phyloP scores from a whole-genome alignment of 495 filamentous ascomycete species.

The Aspergillus leporis region DNA sequence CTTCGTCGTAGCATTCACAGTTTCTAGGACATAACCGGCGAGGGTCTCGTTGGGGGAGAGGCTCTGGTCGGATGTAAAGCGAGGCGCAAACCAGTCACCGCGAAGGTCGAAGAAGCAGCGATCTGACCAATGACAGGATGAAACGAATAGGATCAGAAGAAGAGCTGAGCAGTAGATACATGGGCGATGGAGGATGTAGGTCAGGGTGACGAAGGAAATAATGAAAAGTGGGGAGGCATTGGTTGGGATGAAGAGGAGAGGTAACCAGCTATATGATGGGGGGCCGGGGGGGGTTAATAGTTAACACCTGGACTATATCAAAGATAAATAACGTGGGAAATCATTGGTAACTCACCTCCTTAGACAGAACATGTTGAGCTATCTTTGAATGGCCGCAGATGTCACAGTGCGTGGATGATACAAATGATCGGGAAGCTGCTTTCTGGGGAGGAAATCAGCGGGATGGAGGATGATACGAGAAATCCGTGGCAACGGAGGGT shows the following conservation, averaged over 20 bases:
- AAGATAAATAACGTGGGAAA: not conserved
- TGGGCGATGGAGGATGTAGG: constrained; percentile 85
- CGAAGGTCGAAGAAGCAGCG: constrained; percentile 84
- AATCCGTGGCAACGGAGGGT: constrained; percentile 11
- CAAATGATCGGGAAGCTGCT: constrained; percentile 7
- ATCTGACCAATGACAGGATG: constrained; percentile 89
- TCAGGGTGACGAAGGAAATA: constrained; percentile 84
- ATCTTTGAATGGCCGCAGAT: constrained; percentile 10
- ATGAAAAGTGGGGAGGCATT: constrained; percentile 85
- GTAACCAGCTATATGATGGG: constrained; percentile 50
- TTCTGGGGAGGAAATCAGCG: not conserved
- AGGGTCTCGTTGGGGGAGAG: constrained; percentile 31
- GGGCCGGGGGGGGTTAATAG: no score
- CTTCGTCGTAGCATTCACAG: constrained; percentile 67
- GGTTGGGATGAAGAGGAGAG: constrained; percentile 54
- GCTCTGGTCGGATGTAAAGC: constrained; percentile 37
- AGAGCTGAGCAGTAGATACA: constrained; percentile 91
- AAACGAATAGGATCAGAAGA: constrained; percentile 83
- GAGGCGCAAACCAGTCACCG: constrained; percentile 80
- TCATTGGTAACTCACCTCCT: constrained; percentile 59
- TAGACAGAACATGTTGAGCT: constrained; percentile 72
- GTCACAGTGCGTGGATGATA: not conserved
- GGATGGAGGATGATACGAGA: not conserved
- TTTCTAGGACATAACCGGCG: constrained; percentile 55
- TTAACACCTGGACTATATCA: not conserved